These are phyloP conservation scores for Fusarium robinianum DNA, from an alignment of 2,329 filamentous ascomycete genomes.

Conservation along the genomic window DNA sequence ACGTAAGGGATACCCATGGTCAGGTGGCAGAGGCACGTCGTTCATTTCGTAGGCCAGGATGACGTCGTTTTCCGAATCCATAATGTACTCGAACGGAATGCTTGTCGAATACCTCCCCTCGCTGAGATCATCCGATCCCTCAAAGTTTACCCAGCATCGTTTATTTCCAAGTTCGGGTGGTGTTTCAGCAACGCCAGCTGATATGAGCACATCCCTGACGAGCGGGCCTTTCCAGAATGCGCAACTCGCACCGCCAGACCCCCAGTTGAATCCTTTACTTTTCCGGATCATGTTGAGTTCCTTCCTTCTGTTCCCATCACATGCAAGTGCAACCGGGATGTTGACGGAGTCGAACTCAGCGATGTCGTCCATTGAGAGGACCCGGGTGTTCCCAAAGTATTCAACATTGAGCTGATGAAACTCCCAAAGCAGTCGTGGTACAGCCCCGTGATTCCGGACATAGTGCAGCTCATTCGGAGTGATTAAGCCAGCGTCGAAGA, in stretches of 20 bases:
- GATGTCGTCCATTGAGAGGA: slow-evolving; percentile 50
- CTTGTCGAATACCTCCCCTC: slow-evolving; percentile 54
- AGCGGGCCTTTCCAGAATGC: slow-evolving; percentile 56
- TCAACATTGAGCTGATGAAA: slow-evolving; percentile 52
- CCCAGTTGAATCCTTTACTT: slow-evolving; percentile 55
- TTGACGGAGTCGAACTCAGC: slow-evolving; percentile 51
- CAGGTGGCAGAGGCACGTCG: slow-evolving; percentile 44
- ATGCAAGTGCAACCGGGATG: slow-evolving; percentile 53
- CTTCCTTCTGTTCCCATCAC: slow-evolving; percentile 55
- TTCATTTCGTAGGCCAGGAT: slow-evolving; percentile 56
- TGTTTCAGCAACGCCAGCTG: slow-evolving; percentile 44
- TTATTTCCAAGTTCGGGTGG: slow-evolving; percentile 1
- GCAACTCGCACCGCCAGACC: slow-evolving; percentile 50
- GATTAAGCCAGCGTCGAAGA: no score
- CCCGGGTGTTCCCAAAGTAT: slow-evolving; percentile 42
- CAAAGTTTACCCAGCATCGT: slow-evolving; percentile 52
- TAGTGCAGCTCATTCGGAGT: no score
- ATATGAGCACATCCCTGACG: slow-evolving; percentile 50
- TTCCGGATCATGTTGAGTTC: slow-evolving; percentile 56
- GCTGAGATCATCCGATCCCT: slow-evolving; percentile 52
- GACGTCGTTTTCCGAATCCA: slow-evolving; percentile 53
- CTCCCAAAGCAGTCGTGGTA: slow-evolving; percentile 55
- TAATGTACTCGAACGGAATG: slow-evolving; percentile 53
- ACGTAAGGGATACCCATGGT: slow-evolving; percentile 52
- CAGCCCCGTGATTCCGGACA: slow-evolving; percentile 58